These are phyloP conservation scores for Starmerella etchellsii DNA, from an alignment of 805 yeast genomes.

Conservation along the genomic window DNA sequence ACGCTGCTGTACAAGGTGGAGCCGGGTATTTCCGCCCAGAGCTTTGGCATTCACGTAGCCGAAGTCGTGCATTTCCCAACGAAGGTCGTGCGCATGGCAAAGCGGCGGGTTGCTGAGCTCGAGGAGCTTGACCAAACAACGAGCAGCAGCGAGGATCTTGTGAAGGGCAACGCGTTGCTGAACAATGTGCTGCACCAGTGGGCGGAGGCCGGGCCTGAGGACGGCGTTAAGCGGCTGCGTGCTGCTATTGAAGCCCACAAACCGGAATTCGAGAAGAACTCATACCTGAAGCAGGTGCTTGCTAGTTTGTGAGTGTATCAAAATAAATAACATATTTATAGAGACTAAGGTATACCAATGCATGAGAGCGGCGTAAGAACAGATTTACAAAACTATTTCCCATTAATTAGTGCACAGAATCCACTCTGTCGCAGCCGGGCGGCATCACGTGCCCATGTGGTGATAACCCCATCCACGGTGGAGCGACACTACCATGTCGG, in stretches of 20 bases:
- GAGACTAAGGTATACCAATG: background rate
- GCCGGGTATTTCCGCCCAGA: slow-evolving; percentile 88
- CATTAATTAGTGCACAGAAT: no score
- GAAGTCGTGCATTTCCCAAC: slow-evolving; percentile 87
- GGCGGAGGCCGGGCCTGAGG: slow-evolving; percentile 22
- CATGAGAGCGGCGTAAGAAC: no score
- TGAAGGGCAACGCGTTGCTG: slow-evolving; percentile 40
- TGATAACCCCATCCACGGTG: no score
- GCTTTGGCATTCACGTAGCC: slow-evolving; percentile 96
- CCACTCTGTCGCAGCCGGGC: no score
- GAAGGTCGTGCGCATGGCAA: slow-evolving; percentile 89
- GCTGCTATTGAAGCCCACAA: slow-evolving; percentile 4
- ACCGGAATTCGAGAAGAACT: slow-evolving; percentile 13
- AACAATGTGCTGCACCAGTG: slow-evolving; percentile 34
- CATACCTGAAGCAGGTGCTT: slow-evolving; percentile 12
- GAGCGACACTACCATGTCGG: no score
- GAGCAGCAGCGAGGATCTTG: slow-evolving; percentile 39
- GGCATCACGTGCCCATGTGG: no score
- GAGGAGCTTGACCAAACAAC: slow-evolving; percentile 43
- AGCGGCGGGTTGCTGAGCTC: slow-evolving; percentile 78
- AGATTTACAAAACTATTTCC: no score
- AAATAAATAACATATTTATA: background rate
- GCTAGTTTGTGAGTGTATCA: background rate
- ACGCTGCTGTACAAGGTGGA: slow-evolving; percentile 89
- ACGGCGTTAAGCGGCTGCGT: slow-evolving; percentile 9